Percentiles rank a stretch among this genome's conserved stretches.
These are phyloP conservation scores for Starmera amethionina DNA, from an alignment of 805 yeast species.

Conservation along the genomic window DNA sequence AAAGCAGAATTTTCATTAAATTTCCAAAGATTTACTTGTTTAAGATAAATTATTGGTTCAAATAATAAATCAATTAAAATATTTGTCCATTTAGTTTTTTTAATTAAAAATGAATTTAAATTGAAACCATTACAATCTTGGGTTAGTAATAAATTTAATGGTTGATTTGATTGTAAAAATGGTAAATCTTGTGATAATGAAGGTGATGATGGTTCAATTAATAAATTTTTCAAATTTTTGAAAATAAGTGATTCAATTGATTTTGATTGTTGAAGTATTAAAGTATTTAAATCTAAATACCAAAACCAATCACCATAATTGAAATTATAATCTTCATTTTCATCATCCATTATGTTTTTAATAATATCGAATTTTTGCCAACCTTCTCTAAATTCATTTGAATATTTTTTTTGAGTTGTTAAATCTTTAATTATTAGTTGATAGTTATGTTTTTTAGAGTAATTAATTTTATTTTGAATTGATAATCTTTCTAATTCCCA, in stretches of 20 bases:
- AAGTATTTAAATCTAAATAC: conserved; percentile 30
- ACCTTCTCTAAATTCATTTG: conserved; percentile 38
- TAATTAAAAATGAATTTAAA: conserved; percentile 28
- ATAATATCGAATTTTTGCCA: conserved; percentile 33
- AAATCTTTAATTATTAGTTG: conserved; percentile 35
- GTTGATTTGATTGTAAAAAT: conserved; percentile 19
- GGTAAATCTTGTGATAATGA: conserved; percentile 19
- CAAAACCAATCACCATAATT: conserved; percentile 27
- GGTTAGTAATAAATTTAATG: conserved; percentile 26
- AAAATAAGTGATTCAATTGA: conserved; percentile 26
- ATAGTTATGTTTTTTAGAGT: conserved; percentile 38
- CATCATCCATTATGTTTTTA: conserved; percentile 24
- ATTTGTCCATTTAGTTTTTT: conserved; percentile 29
- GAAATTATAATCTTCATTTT: conserved; percentile 1
- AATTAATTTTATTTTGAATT: conserved; percentile 36
- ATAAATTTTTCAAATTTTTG: conserved; percentile 18
- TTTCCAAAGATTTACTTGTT: conserved; percentile 30
- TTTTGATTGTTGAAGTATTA: conserved; percentile 30
- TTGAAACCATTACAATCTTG: conserved; percentile 35
- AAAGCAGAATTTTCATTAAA: conserved; percentile 29
- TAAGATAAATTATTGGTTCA: conserved; percentile 30
- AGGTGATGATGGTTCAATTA: conserved; percentile 28
- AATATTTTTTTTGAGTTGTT: conserved; percentile 36
- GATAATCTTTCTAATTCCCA: conserved; percentile 41
- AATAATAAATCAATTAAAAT: conserved; percentile 27